These are phyloP conservation scores for Austroboletus novae-zelandiae DNA, from an alignment of 1,284 basidiomycete genomes.

Conservation along the genomic window DNA sequence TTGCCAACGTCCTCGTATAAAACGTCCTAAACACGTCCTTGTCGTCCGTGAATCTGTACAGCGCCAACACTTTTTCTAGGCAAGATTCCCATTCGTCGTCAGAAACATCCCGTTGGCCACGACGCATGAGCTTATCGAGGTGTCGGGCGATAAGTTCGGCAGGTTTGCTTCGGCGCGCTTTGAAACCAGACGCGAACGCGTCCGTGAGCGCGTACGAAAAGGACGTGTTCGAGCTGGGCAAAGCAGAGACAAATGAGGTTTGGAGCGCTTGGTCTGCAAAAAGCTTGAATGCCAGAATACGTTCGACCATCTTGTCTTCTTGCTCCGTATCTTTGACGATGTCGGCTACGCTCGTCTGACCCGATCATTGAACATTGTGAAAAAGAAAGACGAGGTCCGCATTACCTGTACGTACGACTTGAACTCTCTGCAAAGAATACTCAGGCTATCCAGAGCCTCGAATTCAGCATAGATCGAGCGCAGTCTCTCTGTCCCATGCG, in stretches of 20 bases:
- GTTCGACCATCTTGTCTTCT: conserved; percentile 78
- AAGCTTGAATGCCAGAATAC: conserved; percentile 69
- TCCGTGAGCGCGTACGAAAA: conserved; percentile 65
- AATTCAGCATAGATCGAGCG: conserved; percentile 63
- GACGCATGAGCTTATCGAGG: conserved; percentile 83
- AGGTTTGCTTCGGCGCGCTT: conserved; percentile 79
- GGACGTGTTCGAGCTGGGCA: conserved; percentile 40
- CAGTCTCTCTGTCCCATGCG: conserved; percentile 49
- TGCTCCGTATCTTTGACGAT: conserved; percentile 59
- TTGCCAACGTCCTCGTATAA: conserved; percentile 88
- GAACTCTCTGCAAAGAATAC: conserved; percentile 61
- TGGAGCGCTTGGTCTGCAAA: conserved; percentile 43
- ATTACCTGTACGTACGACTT: conserved; percentile 55
- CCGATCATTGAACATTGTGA: neutral
- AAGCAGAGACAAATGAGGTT: conserved; percentile 23
- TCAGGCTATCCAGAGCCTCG: conserved; percentile 54
- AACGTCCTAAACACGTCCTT: conserved; percentile 95
- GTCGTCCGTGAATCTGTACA: conserved; percentile 89
- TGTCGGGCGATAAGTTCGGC: conserved; percentile 95
- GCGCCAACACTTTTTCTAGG: conserved; percentile 74
- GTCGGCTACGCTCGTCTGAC: conserved; percentile 47
- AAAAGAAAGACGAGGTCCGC: neutral
- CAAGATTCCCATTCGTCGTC: conserved; percentile 70
- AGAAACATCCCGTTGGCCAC: conserved; percentile 73
- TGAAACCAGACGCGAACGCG: conserved; percentile 83